These are phyloP conservation scores for Selaginella moellendorffii DNA, from an alignment of 75 land plant species.

Conservation along the genomic window DNA sequence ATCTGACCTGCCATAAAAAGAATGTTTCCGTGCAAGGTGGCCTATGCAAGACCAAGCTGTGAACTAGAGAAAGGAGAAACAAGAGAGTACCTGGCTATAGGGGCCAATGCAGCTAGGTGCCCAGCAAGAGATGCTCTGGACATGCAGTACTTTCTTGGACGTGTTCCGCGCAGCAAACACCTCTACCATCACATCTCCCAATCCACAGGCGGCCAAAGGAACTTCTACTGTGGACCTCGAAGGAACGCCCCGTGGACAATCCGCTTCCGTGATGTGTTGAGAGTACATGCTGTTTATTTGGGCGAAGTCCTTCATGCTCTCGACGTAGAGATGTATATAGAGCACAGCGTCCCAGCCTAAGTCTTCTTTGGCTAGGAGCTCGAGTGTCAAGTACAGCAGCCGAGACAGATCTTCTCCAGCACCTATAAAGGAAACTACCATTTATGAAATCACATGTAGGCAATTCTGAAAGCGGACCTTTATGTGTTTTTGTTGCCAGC, in stretches of 20 bases:
- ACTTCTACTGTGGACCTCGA: slow-evolving; percentile 78
- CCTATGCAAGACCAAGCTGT: slow-evolving; percentile 20
- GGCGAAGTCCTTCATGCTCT: slow-evolving; percentile 62
- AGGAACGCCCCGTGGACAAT: slow-evolving; percentile 76
- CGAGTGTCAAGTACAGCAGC: slow-evolving; percentile 36
- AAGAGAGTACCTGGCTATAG: slow-evolving; percentile 62
- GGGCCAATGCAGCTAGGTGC: slow-evolving; percentile 99
- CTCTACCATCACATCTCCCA: slow-evolving; percentile 66
- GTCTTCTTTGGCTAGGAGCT: slow-evolving; percentile 27
- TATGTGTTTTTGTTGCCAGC: not conserved
- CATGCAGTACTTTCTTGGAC: slow-evolving; percentile 75
- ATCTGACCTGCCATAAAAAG: slow-evolving; percentile 97
- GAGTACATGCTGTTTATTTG: slow-evolving; percentile 60
- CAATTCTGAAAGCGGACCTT: not conserved
- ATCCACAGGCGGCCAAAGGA: slow-evolving; percentile 32
- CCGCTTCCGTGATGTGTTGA: slow-evolving; percentile 50
- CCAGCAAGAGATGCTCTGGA: slow-evolving; percentile 96
- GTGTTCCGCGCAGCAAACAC: slow-evolving; percentile 42
- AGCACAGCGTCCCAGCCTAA: slow-evolving; percentile 67
- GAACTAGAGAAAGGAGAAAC: not conserved
- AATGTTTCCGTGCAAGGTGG: slow-evolving; percentile 55
- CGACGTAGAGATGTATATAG: slow-evolving; percentile 73
- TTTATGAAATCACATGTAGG: not conserved
- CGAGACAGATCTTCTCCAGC: slow-evolving; percentile 31
- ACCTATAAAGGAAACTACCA: slow-evolving; percentile 14